Evolutionary conservation across 352 stramenopile genomes (phyloP), one percentile per base, ranked within the genome.

Genomic region (Globisporangium sylvaticum): DNA sequence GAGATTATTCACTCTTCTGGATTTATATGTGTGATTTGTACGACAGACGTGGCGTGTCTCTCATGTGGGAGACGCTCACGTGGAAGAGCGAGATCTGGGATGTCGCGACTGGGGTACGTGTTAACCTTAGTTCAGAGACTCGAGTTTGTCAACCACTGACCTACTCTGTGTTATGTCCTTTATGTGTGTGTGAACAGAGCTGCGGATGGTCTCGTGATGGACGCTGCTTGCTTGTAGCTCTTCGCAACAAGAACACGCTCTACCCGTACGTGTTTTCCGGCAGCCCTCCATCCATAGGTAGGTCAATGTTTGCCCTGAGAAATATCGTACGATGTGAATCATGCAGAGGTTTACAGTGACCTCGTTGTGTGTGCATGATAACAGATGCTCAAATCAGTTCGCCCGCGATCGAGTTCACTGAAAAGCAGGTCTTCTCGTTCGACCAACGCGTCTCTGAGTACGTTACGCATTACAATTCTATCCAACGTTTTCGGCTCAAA

Each of bases 61-160:
- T 93, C 22, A 88, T 92, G 73, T 94, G 86, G 86, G 86, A 94
- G 62, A 89, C 86, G 12, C 57, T 87, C 44, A 91, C 84, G 39
- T 94, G 86, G 86, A 85, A 89, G 70, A 80, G 81, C 67, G 86
- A 94, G 59, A 87, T 81, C 9, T 94, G 86, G 86, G 82, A 94
- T 34, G 61, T 94, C 10, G 76, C 81, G 27, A 78, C 79, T 3
- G 69, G 68, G 57, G 86, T 92, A 83, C 25, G 81, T 62, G 14
- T 46, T 3, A 34, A n/a, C n/a, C n/a, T n/a, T n/a, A 52, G 27
- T 18, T 32, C 12, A 2, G 25, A 7, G 6, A 4, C 10, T 44
- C 20, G 20, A 34, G 10, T 48, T 15, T 46, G 39, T 9, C 39
- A 46, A 46, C 9, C 15, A 46, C 20, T 66, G 22, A 32, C 22